Evolutionary conservation across 208 protist species (phyloP), one percentile per base, ranked within the genome.

Genomic region (Vickermania spadyakhi): DNA sequence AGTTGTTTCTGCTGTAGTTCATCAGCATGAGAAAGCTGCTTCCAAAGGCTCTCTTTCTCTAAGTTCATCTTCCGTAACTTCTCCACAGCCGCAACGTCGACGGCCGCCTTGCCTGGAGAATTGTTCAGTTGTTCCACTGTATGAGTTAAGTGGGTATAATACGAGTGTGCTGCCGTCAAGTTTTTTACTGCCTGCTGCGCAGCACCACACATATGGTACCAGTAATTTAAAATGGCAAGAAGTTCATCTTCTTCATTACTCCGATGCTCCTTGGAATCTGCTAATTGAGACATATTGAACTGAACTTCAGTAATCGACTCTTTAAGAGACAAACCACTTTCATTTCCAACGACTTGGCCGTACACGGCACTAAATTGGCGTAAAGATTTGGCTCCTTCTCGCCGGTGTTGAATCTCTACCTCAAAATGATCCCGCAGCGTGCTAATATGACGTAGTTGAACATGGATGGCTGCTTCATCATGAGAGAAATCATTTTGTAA

Each of bases 11-110:
- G 31, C 18, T 45, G 36, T 45, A n/a, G 7, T 45, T 45, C n/a
- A 75, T 64, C 13, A 75, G 57, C 18, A 61, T 21, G 29, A 68
- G 56, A 0, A 80, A 62, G 29, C 60, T 41, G 36, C 64, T 65
- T 41, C 67, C 18, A 3, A 45, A 27, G 1, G 1, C 0, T 28
- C 56, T 36, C 1, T 60, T 66, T 30, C 53, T 45, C 4, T 45
- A n/a, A n/a, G 7, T 45, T 18, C 36, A 45, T 45, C 11, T 45
- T 45, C 36, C 18, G 36, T 18, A 45, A 7, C 36, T 45, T 45
- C 36, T n/a, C 36, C 36, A 45, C 36, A 45, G 36, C 36, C 11
- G 36, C 36, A 45, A 18, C 36, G 7, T 18, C 36, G 7, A 18
- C 36, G 18, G 7, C 18, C 7, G 36, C 36, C 18, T 45, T 45